Conservation (phyloP, 2,329 filamentous ascomycete species). For the Nigrograna mackinnonii region DNA sequence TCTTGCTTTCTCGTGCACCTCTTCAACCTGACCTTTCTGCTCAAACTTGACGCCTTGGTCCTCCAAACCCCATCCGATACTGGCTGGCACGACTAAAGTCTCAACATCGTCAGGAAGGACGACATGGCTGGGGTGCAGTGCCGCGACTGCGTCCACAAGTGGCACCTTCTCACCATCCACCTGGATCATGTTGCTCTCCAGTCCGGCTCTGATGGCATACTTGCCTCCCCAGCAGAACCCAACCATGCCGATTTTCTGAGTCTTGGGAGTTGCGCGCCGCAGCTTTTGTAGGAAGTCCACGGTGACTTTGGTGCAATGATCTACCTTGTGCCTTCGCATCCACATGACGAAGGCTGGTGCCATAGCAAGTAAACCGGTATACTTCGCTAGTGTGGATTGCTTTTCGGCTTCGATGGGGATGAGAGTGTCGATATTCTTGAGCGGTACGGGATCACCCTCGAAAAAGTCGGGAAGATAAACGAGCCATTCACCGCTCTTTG, state of each 20-base stretch:
- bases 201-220: neutral
- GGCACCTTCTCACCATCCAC: conserved; percentile 36
- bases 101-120: conserved; percentile 35
- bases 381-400: conserved; percentile 40
- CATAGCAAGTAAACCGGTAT: conserved; percentile 42
- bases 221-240: conserved; percentile 33
- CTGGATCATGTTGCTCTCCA: conserved; percentile 35
- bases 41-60: conserved; percentile 14
- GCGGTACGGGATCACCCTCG: conserved; percentile 20
- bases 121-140: conserved; percentile 42
- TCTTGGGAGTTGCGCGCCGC: conserved; percentile 25
- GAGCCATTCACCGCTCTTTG: conserved; percentile 19
- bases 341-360: conserved; percentile 21
- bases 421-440: conserved; percentile 36
- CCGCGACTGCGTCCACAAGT: conserved; percentile 43
- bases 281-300: conserved; percentile 37
- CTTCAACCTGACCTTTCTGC: conserved; percentile 21
- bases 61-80: conserved; percentile 20
- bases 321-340: conserved; percentile 37
- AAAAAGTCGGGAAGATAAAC: conserved; percentile 30
- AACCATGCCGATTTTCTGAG: conserved; percentile 17
- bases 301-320: conserved; percentile 35
- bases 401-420: conserved; percentile 41
- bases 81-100: conserved; percentile 17
- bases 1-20: conserved; percentile 11